Evolutionary conservation across 495 filamentous ascomycete genomes (phyloP).

Genomic region (Daldinia bambusicola): DNA sequence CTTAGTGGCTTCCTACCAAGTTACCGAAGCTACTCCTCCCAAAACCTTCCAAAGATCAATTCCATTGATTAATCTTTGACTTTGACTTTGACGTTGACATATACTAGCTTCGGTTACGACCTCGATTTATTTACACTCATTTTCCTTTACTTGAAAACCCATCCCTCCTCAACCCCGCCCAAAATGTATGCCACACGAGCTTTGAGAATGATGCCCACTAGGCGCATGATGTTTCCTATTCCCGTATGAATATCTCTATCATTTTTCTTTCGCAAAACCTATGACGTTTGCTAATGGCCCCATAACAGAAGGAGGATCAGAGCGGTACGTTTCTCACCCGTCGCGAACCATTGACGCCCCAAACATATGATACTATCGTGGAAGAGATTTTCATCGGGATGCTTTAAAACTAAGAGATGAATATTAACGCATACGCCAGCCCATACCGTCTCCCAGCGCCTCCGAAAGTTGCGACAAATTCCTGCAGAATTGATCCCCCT

Average conservation of each 20-base stretch:
- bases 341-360: slow-evolving; percentile 46
- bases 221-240: slow-evolving; percentile 76
- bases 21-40: slow-evolving; percentile 34
- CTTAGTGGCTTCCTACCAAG: no score
- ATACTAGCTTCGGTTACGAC: not conserved
- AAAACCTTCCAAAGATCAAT: slow-evolving; percentile 34
- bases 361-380: slow-evolving; percentile 5
- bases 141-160: slow-evolving; percentile 11
- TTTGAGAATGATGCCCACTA: slow-evolving; percentile 66
- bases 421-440: slow-evolving; percentile 64
- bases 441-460: slow-evolving; percentile 96
- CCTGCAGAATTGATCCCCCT: slow-evolving; percentile 95
- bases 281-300: slow-evolving; percentile 45
- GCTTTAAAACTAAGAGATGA: not conserved
- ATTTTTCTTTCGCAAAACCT: slow-evolving; percentile 15
- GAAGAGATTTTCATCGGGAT: slow-evolving; percentile 16
- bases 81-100: not conserved
- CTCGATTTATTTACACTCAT: not conserved
- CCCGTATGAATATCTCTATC: slow-evolving; percentile 70
- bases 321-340: slow-evolving; percentile 71
- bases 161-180: slow-evolving; percentile 45
- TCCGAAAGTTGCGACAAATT: slow-evolving; percentile 85
- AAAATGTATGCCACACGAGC: slow-evolving; percentile 75
- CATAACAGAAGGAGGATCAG: slow-evolving; percentile 80
- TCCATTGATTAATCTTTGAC: not conserved